phyloP scores from a whole-genome alignment of 805 yeast genomes.

The Ogataea minuta region DNA sequence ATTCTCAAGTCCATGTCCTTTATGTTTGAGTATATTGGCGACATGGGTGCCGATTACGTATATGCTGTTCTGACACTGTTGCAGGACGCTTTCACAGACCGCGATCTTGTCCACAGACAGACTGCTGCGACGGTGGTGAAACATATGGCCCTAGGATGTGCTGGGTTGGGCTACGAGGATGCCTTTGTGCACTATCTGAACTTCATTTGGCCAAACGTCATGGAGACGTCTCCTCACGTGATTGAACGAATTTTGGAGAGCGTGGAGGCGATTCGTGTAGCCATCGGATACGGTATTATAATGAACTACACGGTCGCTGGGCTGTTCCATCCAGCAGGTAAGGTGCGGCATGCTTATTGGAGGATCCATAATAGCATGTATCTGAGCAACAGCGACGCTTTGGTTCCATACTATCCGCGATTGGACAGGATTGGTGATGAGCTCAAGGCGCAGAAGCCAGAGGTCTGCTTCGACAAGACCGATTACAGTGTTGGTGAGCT shows the following conservation, averaged over 20 bases:
- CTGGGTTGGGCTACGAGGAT: constrained; percentile 74
- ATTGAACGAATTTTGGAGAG: constrained; percentile 79
- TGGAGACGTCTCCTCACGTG: constrained; percentile 95
- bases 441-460: constrained; percentile 15
- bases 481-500: constrained; percentile 32
- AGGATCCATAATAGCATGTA: constrained; percentile 73
- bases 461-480: constrained; percentile 9
- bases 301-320: constrained; percentile 84
- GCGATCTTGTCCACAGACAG: constrained; percentile 92
- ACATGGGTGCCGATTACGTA: constrained; percentile 74
- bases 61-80: constrained; percentile 75
- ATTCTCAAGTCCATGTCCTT: constrained; percentile 87
- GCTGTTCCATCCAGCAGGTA: constrained; percentile 87
- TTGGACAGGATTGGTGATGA: constrained; percentile 36
- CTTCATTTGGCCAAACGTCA: constrained; percentile 81
- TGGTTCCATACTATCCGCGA: constrained; percentile 81
- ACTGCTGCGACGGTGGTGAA: constrained; percentile 87
- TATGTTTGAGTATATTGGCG: constrained; percentile 88
- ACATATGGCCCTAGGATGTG: constrained; percentile 76
- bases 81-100: constrained; percentile 86
- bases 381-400: constrained; percentile 65
- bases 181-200: constrained; percentile 82
- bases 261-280: constrained; percentile 66
- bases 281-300: constrained; percentile 73
- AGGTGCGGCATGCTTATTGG: constrained; percentile 87